phyloP scores from a whole-genome alignment of 805 yeast species.

The Barnettozyma siamensis region DNA sequence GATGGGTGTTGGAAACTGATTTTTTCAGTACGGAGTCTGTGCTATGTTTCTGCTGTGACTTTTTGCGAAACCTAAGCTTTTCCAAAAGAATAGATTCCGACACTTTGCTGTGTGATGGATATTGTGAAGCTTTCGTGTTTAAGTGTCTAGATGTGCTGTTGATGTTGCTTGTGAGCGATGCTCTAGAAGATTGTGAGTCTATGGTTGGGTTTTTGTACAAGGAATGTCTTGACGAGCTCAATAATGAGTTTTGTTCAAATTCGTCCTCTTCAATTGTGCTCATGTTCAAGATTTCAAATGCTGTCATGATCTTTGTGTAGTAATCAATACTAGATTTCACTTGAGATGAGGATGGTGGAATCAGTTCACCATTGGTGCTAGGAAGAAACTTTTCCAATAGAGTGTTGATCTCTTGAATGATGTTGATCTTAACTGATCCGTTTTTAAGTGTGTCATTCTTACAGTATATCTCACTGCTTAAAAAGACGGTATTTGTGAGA shows the following conservation, averaged over 20 bases:
- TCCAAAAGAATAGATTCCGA: constrained; percentile 5
- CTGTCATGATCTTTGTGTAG: constrained; percentile 22
- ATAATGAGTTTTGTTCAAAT: background rate
- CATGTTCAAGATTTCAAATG: constrained; percentile 18
- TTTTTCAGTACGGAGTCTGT: background rate
- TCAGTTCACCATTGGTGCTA: background rate
- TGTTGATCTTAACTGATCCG: constrained; percentile 22
- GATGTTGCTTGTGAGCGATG: background rate
- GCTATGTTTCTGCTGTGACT: background rate
- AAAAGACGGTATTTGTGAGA: constrained; percentile 12
- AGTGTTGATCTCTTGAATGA: constrained; percentile 19
- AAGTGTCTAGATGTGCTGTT: background rate
- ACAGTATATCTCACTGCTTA: constrained; percentile 13
- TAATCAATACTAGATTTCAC: constrained; percentile 17
- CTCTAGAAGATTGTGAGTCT: background rate
- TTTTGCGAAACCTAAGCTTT: constrained; percentile 5
- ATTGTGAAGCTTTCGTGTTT: background rate
- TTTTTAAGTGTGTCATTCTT: constrained; percentile 11
- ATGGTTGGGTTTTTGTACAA: background rate
- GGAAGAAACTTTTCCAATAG: constrained; percentile 11
- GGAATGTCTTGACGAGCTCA: background rate
- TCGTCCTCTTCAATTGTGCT: background rate
- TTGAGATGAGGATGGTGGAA: background rate
- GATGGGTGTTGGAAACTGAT: background rate
- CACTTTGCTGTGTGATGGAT: background rate